Conservation (phyloP, 768 basidiomycete genomes). For the Rhodotorula taiwanensis region DNA sequence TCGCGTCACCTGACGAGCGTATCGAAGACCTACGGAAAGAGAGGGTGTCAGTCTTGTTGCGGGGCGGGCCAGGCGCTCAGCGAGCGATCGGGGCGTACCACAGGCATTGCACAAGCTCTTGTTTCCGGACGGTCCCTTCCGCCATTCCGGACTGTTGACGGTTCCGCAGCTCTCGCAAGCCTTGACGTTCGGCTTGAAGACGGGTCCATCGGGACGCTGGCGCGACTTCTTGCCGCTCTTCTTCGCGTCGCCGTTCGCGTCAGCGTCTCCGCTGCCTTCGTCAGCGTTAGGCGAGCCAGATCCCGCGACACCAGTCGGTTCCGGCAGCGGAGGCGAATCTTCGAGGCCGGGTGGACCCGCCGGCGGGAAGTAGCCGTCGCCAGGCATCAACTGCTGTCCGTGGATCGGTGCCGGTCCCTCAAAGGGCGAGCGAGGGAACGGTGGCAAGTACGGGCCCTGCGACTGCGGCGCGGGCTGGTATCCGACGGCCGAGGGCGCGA, state of each 20-base stretch:
- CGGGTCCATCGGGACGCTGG: constrained; percentile 27
- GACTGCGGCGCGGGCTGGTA: background rate
- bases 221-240: constrained; percentile 6
- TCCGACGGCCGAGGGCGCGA: too few relatives aligned
- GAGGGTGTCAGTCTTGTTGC: background rate
- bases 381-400: too few relatives aligned
- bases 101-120: constrained; percentile 36
- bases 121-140: constrained; percentile 34
- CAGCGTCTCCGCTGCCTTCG: too few relatives aligned
- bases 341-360: too few relatives aligned
- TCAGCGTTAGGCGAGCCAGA: background rate
- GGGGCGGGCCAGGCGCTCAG: background rate
- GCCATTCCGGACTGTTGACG: constrained; percentile 37
- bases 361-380: too few relatives aligned
- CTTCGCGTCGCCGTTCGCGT: constrained; percentile 6
- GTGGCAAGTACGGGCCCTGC: background rate
- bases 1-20: constrained; percentile 30
- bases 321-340: too few relatives aligned
- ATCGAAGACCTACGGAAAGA: constrained; percentile 19
- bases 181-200: constrained; percentile 25
- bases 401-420: background rate
- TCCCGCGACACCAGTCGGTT: too few relatives aligned
- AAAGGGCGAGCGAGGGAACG: background rate
- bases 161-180: constrained; percentile 34
- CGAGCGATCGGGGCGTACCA: constrained; percentile 8